Evolutionary conservation across 2,329 filamentous ascomycete genomes (phyloP), one percentile per base, ranked within the genome.

Genomic region (Xylaria sp.): DNA sequence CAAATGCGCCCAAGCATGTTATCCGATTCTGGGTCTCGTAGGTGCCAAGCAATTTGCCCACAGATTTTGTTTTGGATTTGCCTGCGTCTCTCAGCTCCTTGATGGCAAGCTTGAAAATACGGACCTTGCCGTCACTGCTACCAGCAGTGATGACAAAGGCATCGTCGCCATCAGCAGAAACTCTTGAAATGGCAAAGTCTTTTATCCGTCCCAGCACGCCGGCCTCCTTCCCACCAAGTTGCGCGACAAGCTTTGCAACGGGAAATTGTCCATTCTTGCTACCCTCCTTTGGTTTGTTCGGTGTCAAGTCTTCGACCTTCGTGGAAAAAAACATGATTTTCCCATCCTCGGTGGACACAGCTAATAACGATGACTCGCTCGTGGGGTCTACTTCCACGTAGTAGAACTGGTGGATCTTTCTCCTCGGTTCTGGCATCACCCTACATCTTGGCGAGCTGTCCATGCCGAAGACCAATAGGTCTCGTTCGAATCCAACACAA

Each of bases 1-100:
- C 77, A 75, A 96, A 97, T 19, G 88, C 88, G 64, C 85, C 86
- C 66, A 97, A 69, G 70, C 94, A 97, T 37, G 92, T 97, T 62
- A 97, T 92, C 52, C 94, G 81, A 70, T 93, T 92, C 42, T 88
- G 86, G 19, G 92, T 96, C 72, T 92, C 88, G 66, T 94, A 94
- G 26, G 83, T 86, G 16, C 87, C 91, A 41, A 96, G 70, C 50
- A 95, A 69, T 60, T 75, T 80, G 24, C 90, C 92, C 19, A 90
- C 64, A 56, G 74, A 69, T 60, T 64, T 69, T 34, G 64, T 45
- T 54, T 62, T 52, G 39, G 57, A 42, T 58, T 69, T 62, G 52
- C 66, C 56, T 60, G 66, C 62, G 17, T 63, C 64, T 57, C 57
- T 60, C 56, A 83, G 69, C 52, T 80, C 75, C 17, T 66, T 65